Evolutionary conservation across 441 rosid species (phyloP).

Genomic region (Iberis amara): DNA sequence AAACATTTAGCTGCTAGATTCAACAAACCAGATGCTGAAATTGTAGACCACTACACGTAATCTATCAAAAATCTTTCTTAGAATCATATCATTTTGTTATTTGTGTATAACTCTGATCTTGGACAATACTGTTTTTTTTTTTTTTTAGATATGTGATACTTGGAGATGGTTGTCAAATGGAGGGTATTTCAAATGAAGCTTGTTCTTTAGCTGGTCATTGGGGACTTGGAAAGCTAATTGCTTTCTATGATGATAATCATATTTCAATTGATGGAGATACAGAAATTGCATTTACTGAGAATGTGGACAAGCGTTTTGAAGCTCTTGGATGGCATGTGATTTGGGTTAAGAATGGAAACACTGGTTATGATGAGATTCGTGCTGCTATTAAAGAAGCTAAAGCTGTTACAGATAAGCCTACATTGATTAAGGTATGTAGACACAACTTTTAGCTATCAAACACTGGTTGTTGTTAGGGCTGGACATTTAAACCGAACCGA

Average conservation of each 20-base stretch:
- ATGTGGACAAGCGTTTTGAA: constrained; percentile 49
- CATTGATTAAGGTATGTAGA: constrained; percentile 36
- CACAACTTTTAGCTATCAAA: background rate
- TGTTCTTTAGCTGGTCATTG: constrained; percentile 52
- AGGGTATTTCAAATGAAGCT: constrained; percentile 56
- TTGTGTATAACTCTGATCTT: background rate
- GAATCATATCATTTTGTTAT: constrained; percentile 1
- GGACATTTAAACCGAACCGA: no score
- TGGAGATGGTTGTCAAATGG: constrained; percentile 64
- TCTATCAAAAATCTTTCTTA: background rate
- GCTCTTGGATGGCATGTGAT: constrained; percentile 63
- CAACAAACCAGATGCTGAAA: constrained; percentile 86
- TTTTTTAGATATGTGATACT: constrained; percentile 38
- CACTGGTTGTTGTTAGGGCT: background rate
- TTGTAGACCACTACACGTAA: constrained; percentile 89
- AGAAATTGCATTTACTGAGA: constrained; percentile 52
- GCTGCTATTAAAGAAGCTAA: constrained; percentile 60
- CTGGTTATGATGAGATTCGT: constrained; percentile 55
- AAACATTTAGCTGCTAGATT: constrained; percentile 94
- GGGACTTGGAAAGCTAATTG: constrained; percentile 61
- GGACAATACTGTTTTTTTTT: constrained; percentile 5
- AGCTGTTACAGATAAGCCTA: constrained; percentile 46
- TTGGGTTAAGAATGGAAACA: constrained; percentile 63
- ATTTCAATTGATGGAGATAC: constrained; percentile 60
- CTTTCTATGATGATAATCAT: constrained; percentile 57